A percentile compares a stretch with the other conserved stretches of the same genome.
These are phyloP conservation scores for Ciborinia camelliae DNA, from an alignment of 2,329 filamentous ascomycete species.

Conservation along the genomic window DNA sequence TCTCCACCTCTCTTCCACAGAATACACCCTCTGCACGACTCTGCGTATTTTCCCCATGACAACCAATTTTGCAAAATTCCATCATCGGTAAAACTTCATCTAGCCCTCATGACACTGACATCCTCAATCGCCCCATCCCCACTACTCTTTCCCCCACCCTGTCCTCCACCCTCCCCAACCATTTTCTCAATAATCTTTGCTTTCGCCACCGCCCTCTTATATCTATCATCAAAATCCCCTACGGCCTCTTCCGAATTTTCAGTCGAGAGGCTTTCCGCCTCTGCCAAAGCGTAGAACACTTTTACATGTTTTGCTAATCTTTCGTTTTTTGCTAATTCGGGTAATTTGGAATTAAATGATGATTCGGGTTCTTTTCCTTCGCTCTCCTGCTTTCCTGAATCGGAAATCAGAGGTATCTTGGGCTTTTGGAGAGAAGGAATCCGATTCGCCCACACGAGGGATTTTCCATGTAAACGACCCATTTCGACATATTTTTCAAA, in stretches of 20 bases:
- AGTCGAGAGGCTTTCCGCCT: conserved; percentile 72
- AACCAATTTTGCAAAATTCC: background rate
- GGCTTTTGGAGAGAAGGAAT: conserved; percentile 41
- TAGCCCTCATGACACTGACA: conserved; percentile 38
- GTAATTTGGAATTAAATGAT: conserved; percentile 12
- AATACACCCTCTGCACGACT: background rate
- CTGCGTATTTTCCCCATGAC: background rate
- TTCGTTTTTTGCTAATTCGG: conserved; percentile 51
- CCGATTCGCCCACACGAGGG: conserved; percentile 79
- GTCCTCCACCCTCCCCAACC: conserved; percentile 43
- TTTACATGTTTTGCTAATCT: conserved; percentile 74
- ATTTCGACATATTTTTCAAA: conserved; percentile 88
- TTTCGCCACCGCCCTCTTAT: conserved; percentile 81
- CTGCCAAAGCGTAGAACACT: conserved; percentile 71
- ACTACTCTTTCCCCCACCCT: conserved; percentile 20
- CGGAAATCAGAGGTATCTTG: too few species aligned
- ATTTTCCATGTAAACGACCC: conserved; percentile 73
- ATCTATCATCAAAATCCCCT: conserved; percentile 82
- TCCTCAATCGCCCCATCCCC: conserved; percentile 47
- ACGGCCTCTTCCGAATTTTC: conserved; percentile 86
- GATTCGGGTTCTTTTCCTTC: background rate
- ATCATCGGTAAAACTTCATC: background rate
- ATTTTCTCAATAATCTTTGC: conserved; percentile 80
- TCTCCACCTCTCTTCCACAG: background rate
- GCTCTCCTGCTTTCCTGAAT: background rate